Conservation (phyloP, 345 rosid species). For the Chamaenerion angustifolium region DNA sequence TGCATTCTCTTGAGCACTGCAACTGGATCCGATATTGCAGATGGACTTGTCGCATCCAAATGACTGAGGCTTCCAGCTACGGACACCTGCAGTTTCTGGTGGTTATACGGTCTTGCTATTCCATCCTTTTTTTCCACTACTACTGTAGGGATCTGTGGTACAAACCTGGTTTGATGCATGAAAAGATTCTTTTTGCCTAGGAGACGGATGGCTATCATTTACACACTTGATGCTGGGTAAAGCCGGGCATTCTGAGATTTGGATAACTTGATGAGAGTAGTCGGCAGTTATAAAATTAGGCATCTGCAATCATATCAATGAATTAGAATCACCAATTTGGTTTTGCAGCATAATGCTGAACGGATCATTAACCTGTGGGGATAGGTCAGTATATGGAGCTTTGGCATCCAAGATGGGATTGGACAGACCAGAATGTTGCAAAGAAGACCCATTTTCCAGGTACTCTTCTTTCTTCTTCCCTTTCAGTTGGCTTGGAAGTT, state of each 20-base stretch:
- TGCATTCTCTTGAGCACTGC: constrained; percentile 24
- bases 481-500: constrained; percentile 21
- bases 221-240: constrained; percentile 36
- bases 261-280: constrained; percentile 27
- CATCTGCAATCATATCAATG: constrained; percentile 15
- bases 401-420: constrained; percentile 22
- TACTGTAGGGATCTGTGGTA: constrained; percentile 19
- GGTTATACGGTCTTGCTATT: constrained; percentile 15
- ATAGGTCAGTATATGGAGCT: constrained; percentile 14
- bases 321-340: constrained; percentile 15
- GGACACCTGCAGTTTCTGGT: constrained; percentile 11
- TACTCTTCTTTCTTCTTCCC: constrained; percentile 26
- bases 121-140: constrained; percentile 19
- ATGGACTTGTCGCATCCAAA: constrained; percentile 18
- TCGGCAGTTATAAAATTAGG: constrained; percentile 14
- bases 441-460: constrained; percentile 29
- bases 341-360: constrained; percentile 14
- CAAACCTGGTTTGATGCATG: constrained; percentile 46
- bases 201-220: constrained; percentile 27
- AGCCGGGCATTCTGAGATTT: constrained; percentile 34
- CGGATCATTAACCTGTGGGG: constrained; percentile 17
- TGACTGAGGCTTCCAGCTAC: constrained; percentile 17
- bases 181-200: constrained; percentile 38
- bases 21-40: constrained; percentile 26
- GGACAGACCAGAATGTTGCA: constrained; percentile 18